These are phyloP conservation scores for Petunia secreta DNA, from an alignment of 257 asterid genomes.

Conservation along the genomic window DNA sequence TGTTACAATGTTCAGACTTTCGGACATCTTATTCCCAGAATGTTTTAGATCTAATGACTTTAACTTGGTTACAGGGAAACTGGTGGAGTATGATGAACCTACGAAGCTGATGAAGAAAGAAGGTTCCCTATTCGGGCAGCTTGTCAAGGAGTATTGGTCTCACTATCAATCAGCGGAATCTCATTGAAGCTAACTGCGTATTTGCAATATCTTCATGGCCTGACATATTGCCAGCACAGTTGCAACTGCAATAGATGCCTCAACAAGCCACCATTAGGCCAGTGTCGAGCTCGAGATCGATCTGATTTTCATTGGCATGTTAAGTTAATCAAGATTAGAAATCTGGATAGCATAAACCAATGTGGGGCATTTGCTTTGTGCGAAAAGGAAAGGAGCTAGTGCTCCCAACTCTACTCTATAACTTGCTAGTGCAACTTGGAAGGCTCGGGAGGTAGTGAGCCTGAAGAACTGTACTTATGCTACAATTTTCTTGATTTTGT, in stretches of 20 bases:
- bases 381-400: background rate
- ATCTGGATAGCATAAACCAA: background rate
- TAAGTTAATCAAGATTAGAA: background rate
- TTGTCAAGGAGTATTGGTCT: constrained; percentile 93
- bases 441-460: background rate
- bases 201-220: constrained; percentile 2
- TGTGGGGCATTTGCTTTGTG: background rate
- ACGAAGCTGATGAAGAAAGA: constrained; percentile 70
- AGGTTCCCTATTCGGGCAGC: constrained; percentile 75
- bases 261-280: background rate
- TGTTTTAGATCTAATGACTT: background rate
- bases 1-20: background rate
- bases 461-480: background rate
- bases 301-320: background rate
- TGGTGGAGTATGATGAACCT: constrained; percentile 86
- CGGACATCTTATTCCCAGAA: background rate
- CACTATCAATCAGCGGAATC: constrained; percentile 55
- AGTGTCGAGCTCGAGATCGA: background rate
- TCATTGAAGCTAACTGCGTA: constrained; percentile 28
- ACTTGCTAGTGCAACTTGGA: background rate
- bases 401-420: background rate
- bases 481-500: background rate
- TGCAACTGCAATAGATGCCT: background rate
- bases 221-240: background rate
- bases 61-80: constrained; percentile 51